Evolutionary conservation across 345 rosid species (phyloP).

Genomic region (Jatropha curcas): DNA sequence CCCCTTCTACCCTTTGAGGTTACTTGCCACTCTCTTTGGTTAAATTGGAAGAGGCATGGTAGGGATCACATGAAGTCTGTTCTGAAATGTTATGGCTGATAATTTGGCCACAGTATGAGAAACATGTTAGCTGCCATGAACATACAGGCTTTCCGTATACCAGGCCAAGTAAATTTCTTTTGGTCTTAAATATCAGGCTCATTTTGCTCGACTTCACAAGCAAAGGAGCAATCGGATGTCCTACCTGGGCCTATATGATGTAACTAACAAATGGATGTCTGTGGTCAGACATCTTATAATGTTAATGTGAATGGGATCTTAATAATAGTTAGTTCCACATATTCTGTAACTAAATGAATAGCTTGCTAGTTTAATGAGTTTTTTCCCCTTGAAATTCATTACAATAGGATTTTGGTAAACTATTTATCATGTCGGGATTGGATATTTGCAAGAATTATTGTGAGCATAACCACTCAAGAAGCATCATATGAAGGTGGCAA

Average conservation of each 20-base stretch:
- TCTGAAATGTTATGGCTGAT: not conserved
- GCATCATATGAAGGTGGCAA: not conserved
- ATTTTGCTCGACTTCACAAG: not conserved
- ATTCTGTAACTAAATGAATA: no score
- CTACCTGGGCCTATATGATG: no score
- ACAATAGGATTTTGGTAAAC: not conserved
- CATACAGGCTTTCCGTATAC: not conserved
- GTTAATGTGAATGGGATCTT: not conserved
- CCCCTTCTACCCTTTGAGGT: no score
- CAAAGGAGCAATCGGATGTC: not conserved
- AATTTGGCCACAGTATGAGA: not conserved
- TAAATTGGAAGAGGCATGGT: no score
- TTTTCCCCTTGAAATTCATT: not conserved
- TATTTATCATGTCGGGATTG: not conserved
- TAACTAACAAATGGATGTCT: not conserved
- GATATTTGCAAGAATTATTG: not conserved
- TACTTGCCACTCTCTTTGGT: not conserved
- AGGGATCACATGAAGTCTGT: not conserved
- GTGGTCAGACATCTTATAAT: not conserved
- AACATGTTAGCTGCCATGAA: not conserved
- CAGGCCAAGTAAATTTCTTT: not conserved
- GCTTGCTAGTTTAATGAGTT: not conserved
- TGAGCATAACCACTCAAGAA: not conserved
- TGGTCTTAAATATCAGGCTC: not conserved
- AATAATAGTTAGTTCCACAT: not conserved